Base-by-base conservation (phyloP, 192 early-diverging fungal species). In the Coemansia sp. region DNA sequence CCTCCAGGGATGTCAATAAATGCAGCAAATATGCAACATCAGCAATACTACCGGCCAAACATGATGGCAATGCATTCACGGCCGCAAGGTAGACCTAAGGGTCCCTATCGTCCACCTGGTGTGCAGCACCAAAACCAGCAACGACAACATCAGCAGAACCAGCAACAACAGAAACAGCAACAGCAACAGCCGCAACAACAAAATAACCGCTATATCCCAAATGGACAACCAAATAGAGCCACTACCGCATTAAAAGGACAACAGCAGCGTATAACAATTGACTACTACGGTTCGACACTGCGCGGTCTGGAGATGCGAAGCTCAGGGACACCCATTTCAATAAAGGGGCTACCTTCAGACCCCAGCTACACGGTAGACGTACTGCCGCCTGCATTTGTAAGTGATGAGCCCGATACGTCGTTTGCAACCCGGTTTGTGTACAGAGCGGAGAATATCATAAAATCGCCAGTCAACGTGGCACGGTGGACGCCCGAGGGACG, bases 401-500 rank as follows among this genome's bases (percentile, higher is more conserved):
- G 69, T 1, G 37, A 66, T 0, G 73, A 81, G 53, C 74, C 79
- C 5, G 74, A 76, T 37, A 67, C 73, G 4, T 70, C 71, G 8
- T 59, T 82, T 17, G 59, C 74, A 0, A 76, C 73, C 15, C 26
- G 74, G 55, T 71, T 70, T 62, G 61, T 77, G 12, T 69, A 75
- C 44, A 57, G 65, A 47, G 69, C 79, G n/a, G 91, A 88, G n/a
- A 98, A 98, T 76, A 98, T 97, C 71, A 84, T 88, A 52, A 71
- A 93, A 59, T 93, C 87, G 68, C 94, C 95, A 14, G 85, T 98
- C 34, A 97, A 98, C 68, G 93, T 93, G 23, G 87, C 94, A 36
- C 82, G 88, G 85, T 99, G 95, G 95, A 96, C 93, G 14, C 97
- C 97, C 1, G 97, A 99, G 71, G 95, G 95, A 17, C 81, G 97